Percentiles rank a stretch among this genome's conserved stretches.
These are phyloP conservation scores for Kluyveromyces dobzhanskii DNA, from an alignment of 805 yeast genomes.

Conservation along the genomic window DNA sequence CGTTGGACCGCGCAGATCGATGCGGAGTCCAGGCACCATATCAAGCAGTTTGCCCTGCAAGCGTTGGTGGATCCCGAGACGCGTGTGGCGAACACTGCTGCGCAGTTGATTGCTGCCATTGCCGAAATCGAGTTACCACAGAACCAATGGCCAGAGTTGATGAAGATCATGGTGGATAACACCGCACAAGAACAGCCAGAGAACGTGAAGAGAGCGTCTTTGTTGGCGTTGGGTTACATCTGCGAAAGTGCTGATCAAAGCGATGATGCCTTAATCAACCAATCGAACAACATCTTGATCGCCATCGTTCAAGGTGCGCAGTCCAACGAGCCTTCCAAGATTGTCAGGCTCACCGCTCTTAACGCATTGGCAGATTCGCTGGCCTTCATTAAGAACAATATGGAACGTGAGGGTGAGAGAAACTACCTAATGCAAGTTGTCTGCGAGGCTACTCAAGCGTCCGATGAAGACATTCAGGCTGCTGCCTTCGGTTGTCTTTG, in stretches of 20 bases:
- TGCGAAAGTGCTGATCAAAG: slow-evolving; percentile 89
- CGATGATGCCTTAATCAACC: slow-evolving; percentile 61
- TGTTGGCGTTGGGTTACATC: slow-evolving; percentile 87
- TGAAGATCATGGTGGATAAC: slow-evolving; percentile 75
- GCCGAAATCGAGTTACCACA: slow-evolving; percentile 93
- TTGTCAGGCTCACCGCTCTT: slow-evolving; percentile 82
- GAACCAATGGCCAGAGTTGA: slow-evolving; percentile 81
- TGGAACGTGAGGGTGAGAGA: slow-evolving; percentile 89
- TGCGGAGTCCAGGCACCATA: slow-evolving; percentile 43
- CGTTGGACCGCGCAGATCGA: slow-evolving; percentile 65
- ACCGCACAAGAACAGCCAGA: slow-evolving; percentile 74
- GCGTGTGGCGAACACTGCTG: slow-evolving; percentile 82
- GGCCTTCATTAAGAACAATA: slow-evolving; percentile 80
- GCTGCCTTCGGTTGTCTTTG: slow-evolving; percentile 95
- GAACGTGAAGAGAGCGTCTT: slow-evolving; percentile 75
- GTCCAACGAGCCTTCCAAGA: slow-evolving; percentile 60
- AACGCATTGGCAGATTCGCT: slow-evolving; percentile 87
- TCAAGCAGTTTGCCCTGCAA: slow-evolving; percentile 56
- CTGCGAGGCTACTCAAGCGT: slow-evolving; percentile 96
- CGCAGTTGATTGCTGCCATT: slow-evolving; percentile 92
- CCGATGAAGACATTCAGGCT: slow-evolving; percentile 73
- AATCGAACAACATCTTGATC: slow-evolving; percentile 85
- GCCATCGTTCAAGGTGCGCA: slow-evolving; percentile 97
- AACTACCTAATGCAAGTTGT: slow-evolving; percentile 98
- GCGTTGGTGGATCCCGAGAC: slow-evolving; percentile 54